A percentile compares a stretch with the other conserved stretches of the same genome.
Conservation (phyloP, 163 green algal genomes). For the Chlamydomonas reinhardtii region DNA sequence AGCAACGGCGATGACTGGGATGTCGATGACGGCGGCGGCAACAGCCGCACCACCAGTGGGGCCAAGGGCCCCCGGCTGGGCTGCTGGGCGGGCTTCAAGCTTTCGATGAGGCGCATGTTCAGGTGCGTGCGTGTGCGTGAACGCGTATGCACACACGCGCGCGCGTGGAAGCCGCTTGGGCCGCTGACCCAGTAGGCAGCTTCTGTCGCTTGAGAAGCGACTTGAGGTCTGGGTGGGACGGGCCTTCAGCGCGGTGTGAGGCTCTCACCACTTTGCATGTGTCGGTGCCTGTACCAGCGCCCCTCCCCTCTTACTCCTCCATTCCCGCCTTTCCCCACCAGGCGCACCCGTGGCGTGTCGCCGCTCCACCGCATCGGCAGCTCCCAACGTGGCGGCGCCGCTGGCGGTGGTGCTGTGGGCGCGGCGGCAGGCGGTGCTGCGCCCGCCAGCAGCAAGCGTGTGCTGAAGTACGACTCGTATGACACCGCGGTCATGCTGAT, state of each 20-base stretch:
- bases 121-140: not conserved
- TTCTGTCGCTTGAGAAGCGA: no score
- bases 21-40: no score
- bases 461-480: not conserved
- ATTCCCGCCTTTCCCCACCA: not conserved
- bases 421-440: not conserved
- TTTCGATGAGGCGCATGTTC: not conserved
- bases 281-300: no score
- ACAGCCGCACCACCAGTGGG: no score
- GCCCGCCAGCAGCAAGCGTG: not conserved
- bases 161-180: no score
- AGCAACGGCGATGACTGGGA: no score
- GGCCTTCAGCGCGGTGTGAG: no score
- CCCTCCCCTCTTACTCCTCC: not conserved
- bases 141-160: no score
- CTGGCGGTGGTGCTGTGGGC: not conserved
- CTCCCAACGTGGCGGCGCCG: not conserved
- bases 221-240: no score
- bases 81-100: not conserved
- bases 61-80: no score
- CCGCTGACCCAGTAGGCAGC: no score
- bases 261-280: no score
- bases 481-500: constrained; percentile 17
- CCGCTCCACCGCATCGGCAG: not conserved
- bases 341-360: not conserved